phyloP scores from a whole-genome alignment of 2,329 filamentous ascomycete genomes.

The Fusarium sp. region DNA sequence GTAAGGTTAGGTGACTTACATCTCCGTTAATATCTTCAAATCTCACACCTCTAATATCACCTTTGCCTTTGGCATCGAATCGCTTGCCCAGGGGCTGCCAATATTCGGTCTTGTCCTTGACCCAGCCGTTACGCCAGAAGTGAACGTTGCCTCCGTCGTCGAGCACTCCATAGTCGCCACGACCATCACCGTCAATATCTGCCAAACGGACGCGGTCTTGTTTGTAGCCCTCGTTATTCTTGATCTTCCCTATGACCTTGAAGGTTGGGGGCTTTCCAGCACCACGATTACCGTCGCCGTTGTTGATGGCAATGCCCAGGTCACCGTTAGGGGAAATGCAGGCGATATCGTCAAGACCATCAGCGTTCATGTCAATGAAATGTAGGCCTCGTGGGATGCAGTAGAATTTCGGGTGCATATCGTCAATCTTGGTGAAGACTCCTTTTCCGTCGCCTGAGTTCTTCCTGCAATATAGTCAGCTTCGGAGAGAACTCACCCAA shows the following conservation, averaged over 20 bases:
- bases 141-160: not conserved
- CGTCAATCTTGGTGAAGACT: slow-evolving; percentile 14
- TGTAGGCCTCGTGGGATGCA: slow-evolving; percentile 16
- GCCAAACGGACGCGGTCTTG: not conserved
- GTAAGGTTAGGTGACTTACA: not conserved
- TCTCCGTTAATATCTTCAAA: not conserved
- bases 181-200: slow-evolving; percentile 2
- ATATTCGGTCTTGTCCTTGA: no score
- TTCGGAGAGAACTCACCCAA: no score
- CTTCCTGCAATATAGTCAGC: not conserved
- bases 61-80: no score
- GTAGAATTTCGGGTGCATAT: slow-evolving; percentile 7
- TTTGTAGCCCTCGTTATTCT: not conserved
- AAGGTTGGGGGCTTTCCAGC: not conserved
- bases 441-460: slow-evolving; percentile 5
- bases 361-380: slow-evolving; percentile 25
- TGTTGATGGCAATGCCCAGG: not conserved
- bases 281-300: not conserved
- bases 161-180: not conserved
- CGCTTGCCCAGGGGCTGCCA: no score
- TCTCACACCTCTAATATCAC: no score
- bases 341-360: not conserved
- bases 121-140: no score
- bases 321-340: not conserved
- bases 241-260: not conserved